phyloP scores from a whole-genome alignment of 2,329 filamentous ascomycete species.

The Colletotrichum paranaense region DNA sequence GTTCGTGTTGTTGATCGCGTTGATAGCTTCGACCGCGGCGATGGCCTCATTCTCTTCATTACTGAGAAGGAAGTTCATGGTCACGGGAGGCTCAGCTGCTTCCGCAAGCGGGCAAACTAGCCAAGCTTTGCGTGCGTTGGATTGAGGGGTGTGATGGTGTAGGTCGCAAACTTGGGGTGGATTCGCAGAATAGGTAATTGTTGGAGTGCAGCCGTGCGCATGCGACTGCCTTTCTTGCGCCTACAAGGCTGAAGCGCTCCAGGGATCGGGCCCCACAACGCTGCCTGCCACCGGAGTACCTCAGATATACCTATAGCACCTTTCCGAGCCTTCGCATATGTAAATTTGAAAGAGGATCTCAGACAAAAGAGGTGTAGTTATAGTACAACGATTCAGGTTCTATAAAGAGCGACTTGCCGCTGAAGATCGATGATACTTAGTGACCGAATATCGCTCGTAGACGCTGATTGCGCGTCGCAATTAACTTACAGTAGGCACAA shows the following conservation, averaged over 20 bases:
- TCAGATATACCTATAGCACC: background rate
- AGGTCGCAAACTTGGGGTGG: background rate
- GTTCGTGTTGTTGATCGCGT: constrained; percentile 75
- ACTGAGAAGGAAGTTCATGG: constrained; percentile 70
- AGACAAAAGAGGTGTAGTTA: background rate
- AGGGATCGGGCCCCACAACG: background rate
- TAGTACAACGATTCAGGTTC: background rate
- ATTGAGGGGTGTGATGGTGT: background rate
- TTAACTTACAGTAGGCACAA: background rate
- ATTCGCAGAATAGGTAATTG: constrained; percentile 1
- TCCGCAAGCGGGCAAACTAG: background rate
- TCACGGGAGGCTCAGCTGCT: background rate
- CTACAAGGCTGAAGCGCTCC: constrained; percentile 48
- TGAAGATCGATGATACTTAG: no score
- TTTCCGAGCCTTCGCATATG: background rate
- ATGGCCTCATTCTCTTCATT: constrained; percentile 55
- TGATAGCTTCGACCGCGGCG: constrained; percentile 36
- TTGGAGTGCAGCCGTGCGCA: constrained; percentile 24
- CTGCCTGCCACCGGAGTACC: background rate
- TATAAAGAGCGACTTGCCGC: no score
- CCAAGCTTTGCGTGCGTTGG: background rate
- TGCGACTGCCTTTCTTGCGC: constrained; percentile 1
- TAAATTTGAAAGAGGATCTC: background rate
- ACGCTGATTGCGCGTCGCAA: no score
- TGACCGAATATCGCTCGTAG: no score